Percentiles rank a stretch among this genome's conserved stretches.
Evolutionary conservation across 352 stramenopile genomes (phyloP).

Genomic region (Globisporangium cystogenes): DNA sequence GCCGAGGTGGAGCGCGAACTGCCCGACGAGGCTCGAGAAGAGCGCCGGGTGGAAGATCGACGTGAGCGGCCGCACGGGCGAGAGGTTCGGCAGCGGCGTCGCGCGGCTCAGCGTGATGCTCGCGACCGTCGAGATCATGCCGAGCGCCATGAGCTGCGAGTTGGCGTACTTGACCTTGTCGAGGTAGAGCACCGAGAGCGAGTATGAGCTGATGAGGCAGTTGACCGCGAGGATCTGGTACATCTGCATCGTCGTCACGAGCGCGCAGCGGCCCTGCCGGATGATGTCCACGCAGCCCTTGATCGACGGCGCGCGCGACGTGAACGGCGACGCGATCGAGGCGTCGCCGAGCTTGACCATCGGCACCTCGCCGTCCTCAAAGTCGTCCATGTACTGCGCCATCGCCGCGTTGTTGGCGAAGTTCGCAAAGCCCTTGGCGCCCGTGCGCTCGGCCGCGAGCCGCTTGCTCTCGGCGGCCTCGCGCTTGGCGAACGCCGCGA

Average conservation of each 20-base stretch:
- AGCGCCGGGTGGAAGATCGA: slow-evolving; percentile 95
- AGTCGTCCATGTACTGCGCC: slow-evolving; percentile 89
- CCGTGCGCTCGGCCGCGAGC: slow-evolving; percentile 58
- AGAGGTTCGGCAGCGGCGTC: slow-evolving; percentile 93
- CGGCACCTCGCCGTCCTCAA: slow-evolving; percentile 88
- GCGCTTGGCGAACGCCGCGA: slow-evolving; percentile 80
- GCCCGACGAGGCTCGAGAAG: slow-evolving; percentile 92
- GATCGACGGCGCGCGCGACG: slow-evolving; percentile 90
- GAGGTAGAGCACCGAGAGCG: slow-evolving; percentile 97
- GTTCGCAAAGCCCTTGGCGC: slow-evolving; percentile 78
- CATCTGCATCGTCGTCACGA: slow-evolving; percentile 99
- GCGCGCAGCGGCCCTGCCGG: slow-evolving; percentile 96
- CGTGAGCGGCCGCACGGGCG: slow-evolving; percentile 87
- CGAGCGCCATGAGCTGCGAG: slow-evolving; percentile 91
- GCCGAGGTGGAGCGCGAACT: slow-evolving; percentile 95
- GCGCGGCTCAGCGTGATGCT: slow-evolving; percentile 87
- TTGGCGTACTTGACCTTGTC: slow-evolving; percentile 99
- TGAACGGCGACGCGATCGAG: slow-evolving; percentile 99
- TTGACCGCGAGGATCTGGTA: slow-evolving; percentile 99
- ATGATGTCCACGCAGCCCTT: slow-evolving; percentile 95
- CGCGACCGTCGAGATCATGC: slow-evolving; percentile 83
- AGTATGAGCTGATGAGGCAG: slow-evolving; percentile 97
- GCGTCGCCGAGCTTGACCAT: slow-evolving; percentile 99
- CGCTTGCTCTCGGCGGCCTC: slow-evolving; percentile 72
- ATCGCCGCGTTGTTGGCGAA: slow-evolving; percentile 86